Conservation (phyloP, 768 basidiomycete genomes). For the Termitomyces sp. region DNA sequence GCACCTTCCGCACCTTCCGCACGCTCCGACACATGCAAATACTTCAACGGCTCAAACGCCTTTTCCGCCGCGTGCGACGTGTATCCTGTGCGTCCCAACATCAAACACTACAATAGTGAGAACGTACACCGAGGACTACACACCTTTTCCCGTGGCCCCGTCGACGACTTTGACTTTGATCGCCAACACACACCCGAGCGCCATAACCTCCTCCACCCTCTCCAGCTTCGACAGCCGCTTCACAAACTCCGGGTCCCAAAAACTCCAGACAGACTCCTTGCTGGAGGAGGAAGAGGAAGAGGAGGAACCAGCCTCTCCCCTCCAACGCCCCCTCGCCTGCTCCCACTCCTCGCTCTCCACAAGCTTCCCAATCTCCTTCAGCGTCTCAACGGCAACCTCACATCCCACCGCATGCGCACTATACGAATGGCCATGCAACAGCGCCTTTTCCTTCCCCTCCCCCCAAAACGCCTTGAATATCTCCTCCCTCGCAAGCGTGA, state of each 20-base stretch:
- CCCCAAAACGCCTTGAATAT: constrained; percentile 80
- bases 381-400: constrained; percentile 79
- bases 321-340: constrained; percentile 58
- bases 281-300: neutral
- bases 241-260: constrained; percentile 81
- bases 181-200: constrained; percentile 80
- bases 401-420: constrained; percentile 94
- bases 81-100: constrained; percentile 34
- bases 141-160: constrained; percentile 38
- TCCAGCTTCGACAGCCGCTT: constrained; percentile 48
- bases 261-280: constrained; percentile 59
- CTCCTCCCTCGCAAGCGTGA: constrained; percentile 74
- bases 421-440: constrained; percentile 94
- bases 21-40: constrained; percentile 14
- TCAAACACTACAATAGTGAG: neutral
- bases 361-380: constrained; percentile 55
- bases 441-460: constrained; percentile 71
- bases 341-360: constrained; percentile 51
- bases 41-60: constrained; percentile 47
- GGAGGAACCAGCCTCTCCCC: neutral
- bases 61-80: constrained; percentile 60
- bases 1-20: neutral
- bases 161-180: constrained; percentile 73
- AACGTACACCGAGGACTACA: constrained; percentile 8
- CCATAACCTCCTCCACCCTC: constrained; percentile 72